These are phyloP conservation scores for Eimeria acervulina DNA, from an alignment of 169 alveolate species.

Conservation along the genomic window DNA sequence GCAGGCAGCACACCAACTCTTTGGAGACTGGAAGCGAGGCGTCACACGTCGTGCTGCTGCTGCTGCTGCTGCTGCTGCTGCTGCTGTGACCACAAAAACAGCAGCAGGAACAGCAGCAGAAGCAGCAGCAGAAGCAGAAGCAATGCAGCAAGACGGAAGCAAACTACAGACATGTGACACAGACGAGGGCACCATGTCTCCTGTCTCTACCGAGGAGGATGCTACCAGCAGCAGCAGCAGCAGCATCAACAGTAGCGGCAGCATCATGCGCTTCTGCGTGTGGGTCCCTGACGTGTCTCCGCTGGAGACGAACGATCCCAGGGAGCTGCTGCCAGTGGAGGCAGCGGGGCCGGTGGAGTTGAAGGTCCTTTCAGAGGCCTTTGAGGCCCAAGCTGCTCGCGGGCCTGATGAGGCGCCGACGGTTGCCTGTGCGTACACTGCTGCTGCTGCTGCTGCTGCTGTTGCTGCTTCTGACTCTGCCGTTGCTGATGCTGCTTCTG, in stretches of 20 bases:
- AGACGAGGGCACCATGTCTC: not conserved
- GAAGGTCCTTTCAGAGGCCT: not conserved
- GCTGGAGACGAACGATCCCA: constrained; percentile 16
- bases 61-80: constrained; percentile 34
- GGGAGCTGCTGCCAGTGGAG: not conserved
- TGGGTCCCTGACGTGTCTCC: constrained; percentile 24
- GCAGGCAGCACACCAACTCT: constrained; percentile 52
- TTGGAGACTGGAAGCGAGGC: constrained; percentile 50
- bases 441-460: constrained; percentile 21
- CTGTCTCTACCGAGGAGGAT: not conserved
- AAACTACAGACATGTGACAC: not conserved
- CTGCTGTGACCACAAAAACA: too few relatives aligned
- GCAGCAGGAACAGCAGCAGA: not conserved
- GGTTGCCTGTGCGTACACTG: not conserved
- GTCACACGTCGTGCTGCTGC: constrained; percentile 39
- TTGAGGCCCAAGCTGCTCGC: constrained; percentile 53
- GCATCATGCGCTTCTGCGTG: constrained; percentile 29
- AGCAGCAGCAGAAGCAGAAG: not conserved
- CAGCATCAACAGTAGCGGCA: constrained; percentile 26
- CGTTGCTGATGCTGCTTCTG: constrained; percentile 19
- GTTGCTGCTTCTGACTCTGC: constrained; percentile 11
- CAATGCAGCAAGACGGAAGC: not conserved
- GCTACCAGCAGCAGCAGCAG: constrained; percentile 36
- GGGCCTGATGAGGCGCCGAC: constrained; percentile 21
- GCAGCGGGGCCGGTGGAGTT: constrained; percentile 41